Evolutionary conservation across 768 basidiomycete species (phyloP), one percentile per base, ranked within the genome.

Genomic region (Clavaria fumosa): DNA sequence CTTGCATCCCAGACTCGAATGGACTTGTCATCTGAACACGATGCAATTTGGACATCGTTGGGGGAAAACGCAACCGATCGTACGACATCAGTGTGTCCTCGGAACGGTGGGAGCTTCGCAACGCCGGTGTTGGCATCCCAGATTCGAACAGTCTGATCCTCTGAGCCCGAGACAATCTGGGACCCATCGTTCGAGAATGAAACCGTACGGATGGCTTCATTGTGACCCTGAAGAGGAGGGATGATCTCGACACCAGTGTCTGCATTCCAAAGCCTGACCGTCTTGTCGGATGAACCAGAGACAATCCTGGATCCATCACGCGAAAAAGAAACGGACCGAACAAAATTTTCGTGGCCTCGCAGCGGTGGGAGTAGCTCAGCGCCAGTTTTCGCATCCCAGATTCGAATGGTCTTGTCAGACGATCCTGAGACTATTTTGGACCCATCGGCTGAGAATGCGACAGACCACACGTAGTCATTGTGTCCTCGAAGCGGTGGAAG

Each of bases 151-250:
- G 65, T 67, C 45, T 66, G 61, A 55, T 70, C 68, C 50, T 66
- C 61, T 5, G 63, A 64, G 0, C 66, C 67, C 5, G 66, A 68
- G 5, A 68, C 53, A 24, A 72, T 59, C 67, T 21, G n/a, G n/a
- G n/a, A n/a, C n/a, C n/a, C n/a, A n/a, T n/a, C n/a, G n/a, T n/a
- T n/a, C n/a, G n/a, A n/a, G n/a, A n/a, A n/a, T n/a, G n/a, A n/a
- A n/a, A n/a, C n/a, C n/a, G n/a, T n/a, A n/a, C n/a, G n/a, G n/a
- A n/a, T n/a, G n/a, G n/a, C n/a, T n/a, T n/a, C n/a, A n/a, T n/a
- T n/a, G n/a, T n/a, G n/a, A n/a, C n/a, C n/a, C n/a, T n/a, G n/a
- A n/a, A n/a, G n/a, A n/a, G n/a, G n/a, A n/a, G n/a, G n/a, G n/a
- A n/a, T n/a, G n/a, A n/a, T n/a, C n/a, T n/a, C n/a, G n/a, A n/a